These are phyloP conservation scores for Rhododendron griersonianum DNA, from an alignment of 148 eudicot genomes.

Conservation along the genomic window DNA sequence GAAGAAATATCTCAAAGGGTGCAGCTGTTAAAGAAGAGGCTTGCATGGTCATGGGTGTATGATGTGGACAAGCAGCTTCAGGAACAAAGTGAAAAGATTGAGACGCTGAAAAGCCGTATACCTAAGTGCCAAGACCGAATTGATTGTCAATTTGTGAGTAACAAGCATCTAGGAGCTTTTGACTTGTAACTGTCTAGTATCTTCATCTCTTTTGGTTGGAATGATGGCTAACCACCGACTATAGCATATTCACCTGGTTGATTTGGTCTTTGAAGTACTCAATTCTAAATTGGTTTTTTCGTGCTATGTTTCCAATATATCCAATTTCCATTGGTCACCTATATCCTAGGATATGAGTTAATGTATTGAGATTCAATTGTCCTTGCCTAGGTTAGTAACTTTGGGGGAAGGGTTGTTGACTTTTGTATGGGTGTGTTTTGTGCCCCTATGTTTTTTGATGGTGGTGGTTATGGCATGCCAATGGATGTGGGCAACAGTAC, in stretches of 20 bases:
- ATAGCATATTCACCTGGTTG: background rate
- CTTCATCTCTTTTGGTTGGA: background rate
- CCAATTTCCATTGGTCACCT: background rate
- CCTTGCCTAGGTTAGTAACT: background rate
- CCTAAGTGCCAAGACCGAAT: conserved; percentile 60
- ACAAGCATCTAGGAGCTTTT: background rate
- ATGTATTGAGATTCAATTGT: background rate
- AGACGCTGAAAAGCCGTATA: conserved; percentile 46
- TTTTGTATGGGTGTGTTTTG: background rate
- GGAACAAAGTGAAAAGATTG: conserved; percentile 42
- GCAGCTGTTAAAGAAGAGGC: conserved; percentile 63
- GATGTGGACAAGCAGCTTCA: conserved; percentile 53
- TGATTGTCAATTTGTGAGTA: conserved; percentile 52
- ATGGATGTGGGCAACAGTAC: background rate
- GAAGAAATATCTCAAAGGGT: conserved; percentile 71
- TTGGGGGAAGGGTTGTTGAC: background rate
- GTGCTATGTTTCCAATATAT: background rate
- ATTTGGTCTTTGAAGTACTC: background rate
- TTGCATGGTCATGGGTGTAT: conserved; percentile 95
- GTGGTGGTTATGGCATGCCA: background rate
- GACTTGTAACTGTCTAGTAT: background rate
- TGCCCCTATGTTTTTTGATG: background rate
- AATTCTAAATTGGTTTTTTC: background rate
- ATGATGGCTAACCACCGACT: background rate
- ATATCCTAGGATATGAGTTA: background rate